Evolutionary conservation across 805 yeast genomes (phyloP), one percentile per base, ranked within the genome.

Genomic region (Cyberlindnera sargentensis): DNA sequence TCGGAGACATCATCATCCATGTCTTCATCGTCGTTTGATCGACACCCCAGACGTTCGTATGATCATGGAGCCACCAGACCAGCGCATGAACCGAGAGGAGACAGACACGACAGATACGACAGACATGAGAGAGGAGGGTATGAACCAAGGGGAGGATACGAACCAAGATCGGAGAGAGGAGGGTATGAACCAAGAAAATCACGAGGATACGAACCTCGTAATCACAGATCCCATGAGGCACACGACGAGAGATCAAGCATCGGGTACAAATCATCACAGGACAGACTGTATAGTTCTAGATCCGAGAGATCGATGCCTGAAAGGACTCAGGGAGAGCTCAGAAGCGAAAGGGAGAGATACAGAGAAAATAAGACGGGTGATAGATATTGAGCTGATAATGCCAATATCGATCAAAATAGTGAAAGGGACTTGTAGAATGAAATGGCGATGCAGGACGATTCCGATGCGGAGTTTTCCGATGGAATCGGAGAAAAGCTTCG

Each of bases 301-400:
- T 39, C 41, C 8, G 39, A 52, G 56, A 47, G 52, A 32, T 15
- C 20, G 20, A 15, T 15, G 20, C 20, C 20, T 15, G 20, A 15
- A 15, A 15, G 20, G 20, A 15, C 20, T 15, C 20, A 15, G 20
- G 20, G 20, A 15, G 20, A 31, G 20, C 33, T n/a, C 15, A 56
- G 23, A 49, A 47, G 26, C 42, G 55, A 56, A 35, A 49, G 52
- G 30, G 57, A 52, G 4, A 56, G 58, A 32, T 64, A 55, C 30
- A 46, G 45, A 20, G 50, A 54, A 26, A 30, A 39, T 9, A 26
- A 15, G 36, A 39, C 15, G 35, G 35, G 23, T 15, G 35, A 33
- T 20, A 33, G 35, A 15, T 7, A 23, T 15, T 33, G 24, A 33
- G 8, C 8, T 28, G 8, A 28, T 28, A 28, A 28, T 28, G 6